phyloP scores from a whole-genome alignment of 371 early-diverging fungal genomes.

The Mucor saturninus region DNA sequence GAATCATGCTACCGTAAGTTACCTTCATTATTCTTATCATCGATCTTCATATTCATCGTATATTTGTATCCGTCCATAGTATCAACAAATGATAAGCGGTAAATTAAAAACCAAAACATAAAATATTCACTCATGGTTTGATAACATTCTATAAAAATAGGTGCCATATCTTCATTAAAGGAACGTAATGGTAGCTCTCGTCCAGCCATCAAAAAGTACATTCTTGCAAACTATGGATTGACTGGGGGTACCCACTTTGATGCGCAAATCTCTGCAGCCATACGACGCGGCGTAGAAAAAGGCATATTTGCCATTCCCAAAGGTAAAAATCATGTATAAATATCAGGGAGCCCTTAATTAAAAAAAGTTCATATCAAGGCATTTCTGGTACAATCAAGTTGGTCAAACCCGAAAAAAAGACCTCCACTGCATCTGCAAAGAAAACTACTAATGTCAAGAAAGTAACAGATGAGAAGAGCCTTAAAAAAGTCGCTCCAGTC shows the following conservation, averaged over 20 bases:
- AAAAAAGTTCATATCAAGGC: neutral
- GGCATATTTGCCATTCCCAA: conserved; percentile 67
- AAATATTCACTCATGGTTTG: neutral
- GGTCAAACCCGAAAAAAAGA: conserved; percentile 62
- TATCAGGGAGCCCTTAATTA: neutral
- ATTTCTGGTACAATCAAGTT: conserved; percentile 27
- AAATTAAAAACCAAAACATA: neutral
- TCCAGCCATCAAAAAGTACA: conserved; percentile 76
- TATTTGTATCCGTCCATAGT: conserved; percentile 3
- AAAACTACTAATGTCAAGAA: conserved; percentile 34
- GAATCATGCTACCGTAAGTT: too few relatives aligned
- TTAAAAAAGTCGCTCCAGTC: conserved; percentile 38
- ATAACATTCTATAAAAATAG: conserved; percentile 8
- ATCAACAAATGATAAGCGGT: conserved; percentile 29
- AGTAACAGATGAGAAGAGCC: conserved; percentile 1
- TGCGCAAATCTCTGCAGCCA: conserved; percentile 60
- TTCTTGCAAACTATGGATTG: conserved; percentile 71
- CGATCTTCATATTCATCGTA: conserved; percentile 2
- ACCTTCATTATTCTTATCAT: neutral
- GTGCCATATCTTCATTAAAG: conserved; percentile 60
- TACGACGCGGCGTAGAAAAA: conserved; percentile 61
- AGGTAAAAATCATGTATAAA: conserved; percentile 33
- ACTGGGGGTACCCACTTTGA: conserved; percentile 49
- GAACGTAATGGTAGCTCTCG: conserved; percentile 75
- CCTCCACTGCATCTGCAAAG: conserved; percentile 35